These are phyloP conservation scores for Hypoxylon cercidicola DNA, from an alignment of 495 filamentous ascomycete genomes.

Conservation along the genomic window DNA sequence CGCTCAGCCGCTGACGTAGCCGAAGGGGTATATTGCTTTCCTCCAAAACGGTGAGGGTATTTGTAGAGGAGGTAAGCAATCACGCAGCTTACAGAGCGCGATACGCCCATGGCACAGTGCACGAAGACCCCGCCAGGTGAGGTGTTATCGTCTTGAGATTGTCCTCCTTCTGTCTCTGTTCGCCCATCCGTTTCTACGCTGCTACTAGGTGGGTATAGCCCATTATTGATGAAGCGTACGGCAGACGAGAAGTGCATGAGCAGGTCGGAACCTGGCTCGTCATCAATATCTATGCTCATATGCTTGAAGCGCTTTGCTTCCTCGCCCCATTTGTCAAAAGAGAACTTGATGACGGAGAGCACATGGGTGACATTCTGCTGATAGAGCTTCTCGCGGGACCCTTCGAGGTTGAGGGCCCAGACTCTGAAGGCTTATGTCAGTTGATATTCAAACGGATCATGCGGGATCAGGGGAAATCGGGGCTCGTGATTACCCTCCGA, in stretches of 20 bases:
- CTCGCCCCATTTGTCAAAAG: conserved; percentile 49
- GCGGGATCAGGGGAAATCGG: conserved; percentile 11
- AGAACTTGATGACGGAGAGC: conserved; percentile 74
- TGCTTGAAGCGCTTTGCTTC: conserved; percentile 70
- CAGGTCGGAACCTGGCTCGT: conserved; percentile 86
- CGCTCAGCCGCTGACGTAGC: conserved; percentile 38
- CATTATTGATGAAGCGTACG: conserved; percentile 84
- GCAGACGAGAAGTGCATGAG: conserved; percentile 79
- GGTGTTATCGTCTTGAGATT: conserved; percentile 16
- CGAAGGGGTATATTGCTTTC: conserved; percentile 29
- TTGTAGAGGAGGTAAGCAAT: conserved; percentile 87
- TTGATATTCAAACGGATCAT: conserved; percentile 9
- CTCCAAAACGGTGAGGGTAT: conserved; percentile 56
- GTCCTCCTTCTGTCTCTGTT: background rate
- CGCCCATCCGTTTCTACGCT: conserved; percentile 9
- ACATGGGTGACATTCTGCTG: conserved; percentile 87
- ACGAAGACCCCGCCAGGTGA: conserved; percentile 54
- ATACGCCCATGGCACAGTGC: conserved; percentile 93
- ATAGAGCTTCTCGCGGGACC: conserved; percentile 71
- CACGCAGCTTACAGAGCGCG: conserved; percentile 84
- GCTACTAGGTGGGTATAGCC: conserved; percentile 57
- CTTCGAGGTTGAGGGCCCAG: conserved; percentile 67
- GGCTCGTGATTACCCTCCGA: conserved; percentile 76
- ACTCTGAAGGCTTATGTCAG: conserved; percentile 65
- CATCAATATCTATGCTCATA: conserved; percentile 83